Percentiles rank a stretch among this genome's conserved stretches.
Conservation (phyloP, 768 basidiomycete genomes). For the Mycena latifolia region DNA sequence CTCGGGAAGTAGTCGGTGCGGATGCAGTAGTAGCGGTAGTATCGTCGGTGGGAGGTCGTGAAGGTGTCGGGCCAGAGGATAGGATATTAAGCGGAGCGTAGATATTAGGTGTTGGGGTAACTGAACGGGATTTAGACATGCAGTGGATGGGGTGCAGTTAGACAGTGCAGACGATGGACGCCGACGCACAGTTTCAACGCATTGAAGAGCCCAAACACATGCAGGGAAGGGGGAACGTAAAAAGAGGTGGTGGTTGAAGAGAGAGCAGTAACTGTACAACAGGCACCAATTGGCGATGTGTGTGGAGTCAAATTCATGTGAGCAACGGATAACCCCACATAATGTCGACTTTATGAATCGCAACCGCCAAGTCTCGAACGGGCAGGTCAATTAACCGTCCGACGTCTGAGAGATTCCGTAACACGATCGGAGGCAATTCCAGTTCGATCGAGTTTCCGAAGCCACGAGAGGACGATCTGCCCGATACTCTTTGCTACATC, state of each 20-base stretch:
- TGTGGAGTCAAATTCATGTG: slow-evolving; percentile 31
- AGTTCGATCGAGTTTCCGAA: slow-evolving; percentile 4
- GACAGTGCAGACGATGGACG: slow-evolving; percentile 33
- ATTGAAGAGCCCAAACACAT: slow-evolving; percentile 33
- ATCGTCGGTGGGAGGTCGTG: slow-evolving; percentile 58
- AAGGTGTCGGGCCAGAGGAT: slow-evolving; percentile 50
- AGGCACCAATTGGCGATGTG: slow-evolving; percentile 18
- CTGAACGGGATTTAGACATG: slow-evolving; percentile 64
- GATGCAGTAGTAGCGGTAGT: slow-evolving; percentile 40
- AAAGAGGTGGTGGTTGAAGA: slow-evolving; percentile 18
- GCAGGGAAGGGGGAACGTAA: slow-evolving; percentile 18
- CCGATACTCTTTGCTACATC: background rate
- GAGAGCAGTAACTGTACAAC: slow-evolving; percentile 15
- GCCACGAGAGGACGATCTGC: background rate
- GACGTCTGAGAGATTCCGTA: slow-evolving; percentile 26
- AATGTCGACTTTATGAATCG: slow-evolving; percentile 34
- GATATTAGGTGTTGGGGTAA: slow-evolving; percentile 59
- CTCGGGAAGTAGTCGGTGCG: slow-evolving; percentile 34
- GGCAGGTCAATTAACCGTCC: slow-evolving; percentile 25
- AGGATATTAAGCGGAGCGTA: slow-evolving; percentile 50
- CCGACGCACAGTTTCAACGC: slow-evolving; percentile 35
- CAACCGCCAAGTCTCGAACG: slow-evolving; percentile 22
- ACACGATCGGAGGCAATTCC: slow-evolving; percentile 24
- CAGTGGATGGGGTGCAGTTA: slow-evolving; percentile 46
- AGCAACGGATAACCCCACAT: slow-evolving; percentile 31